These are phyloP conservation scores for Stagonosporopsis tanaceti DNA, from an alignment of 2,329 filamentous ascomycete species.

Conservation along the genomic window DNA sequence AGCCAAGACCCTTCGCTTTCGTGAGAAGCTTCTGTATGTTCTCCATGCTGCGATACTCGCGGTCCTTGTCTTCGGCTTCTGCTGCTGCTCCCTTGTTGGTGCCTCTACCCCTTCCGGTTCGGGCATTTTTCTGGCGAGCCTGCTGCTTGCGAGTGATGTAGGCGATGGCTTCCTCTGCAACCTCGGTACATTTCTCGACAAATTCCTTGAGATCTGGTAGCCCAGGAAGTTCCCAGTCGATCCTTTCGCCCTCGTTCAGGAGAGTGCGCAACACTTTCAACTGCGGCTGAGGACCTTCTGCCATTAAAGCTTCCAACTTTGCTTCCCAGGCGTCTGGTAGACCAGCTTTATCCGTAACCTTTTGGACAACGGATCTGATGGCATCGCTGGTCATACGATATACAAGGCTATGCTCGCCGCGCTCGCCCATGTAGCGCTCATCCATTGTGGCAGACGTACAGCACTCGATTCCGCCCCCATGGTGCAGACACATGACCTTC, in stretches of 20 bases:
- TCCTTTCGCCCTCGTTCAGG: conserved; percentile 92
- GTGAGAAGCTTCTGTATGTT: conserved; percentile 86
- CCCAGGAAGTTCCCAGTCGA: conserved; percentile 86
- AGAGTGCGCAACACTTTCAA: conserved; percentile 85
- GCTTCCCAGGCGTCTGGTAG: conserved; percentile 89
- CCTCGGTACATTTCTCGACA: conserved; percentile 95
- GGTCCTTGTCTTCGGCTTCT: conserved; percentile 83
- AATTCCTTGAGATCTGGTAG: conserved; percentile 84
- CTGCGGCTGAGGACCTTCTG: conserved; percentile 83
- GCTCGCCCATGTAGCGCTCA: conserved; percentile 67
- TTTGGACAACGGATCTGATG: conserved; percentile 72
- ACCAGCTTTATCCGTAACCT: conserved; percentile 83
- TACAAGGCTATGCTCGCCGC: conserved; percentile 72
- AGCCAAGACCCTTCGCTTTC: conserved; percentile 85
- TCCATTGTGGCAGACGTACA: conserved; percentile 65
- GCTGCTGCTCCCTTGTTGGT: conserved; percentile 68
- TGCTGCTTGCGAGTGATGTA: conserved; percentile 98
- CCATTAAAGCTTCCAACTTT: conserved; percentile 84
- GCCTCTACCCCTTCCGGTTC: conserved; percentile 77
- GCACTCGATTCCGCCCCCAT: conserved; percentile 82
- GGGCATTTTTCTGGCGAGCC: conserved; percentile 94
- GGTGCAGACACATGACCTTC: conserved; percentile 82
- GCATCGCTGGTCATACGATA: conserved; percentile 79
- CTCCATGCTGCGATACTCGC: conserved; percentile 85
- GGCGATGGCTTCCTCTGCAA: conserved; percentile 95